Percentiles rank a stretch among this genome's conserved stretches.
Evolutionary conservation across 139 green algal genomes (phyloP).

Genomic region (Astrephomene gubernaculifera): DNA sequence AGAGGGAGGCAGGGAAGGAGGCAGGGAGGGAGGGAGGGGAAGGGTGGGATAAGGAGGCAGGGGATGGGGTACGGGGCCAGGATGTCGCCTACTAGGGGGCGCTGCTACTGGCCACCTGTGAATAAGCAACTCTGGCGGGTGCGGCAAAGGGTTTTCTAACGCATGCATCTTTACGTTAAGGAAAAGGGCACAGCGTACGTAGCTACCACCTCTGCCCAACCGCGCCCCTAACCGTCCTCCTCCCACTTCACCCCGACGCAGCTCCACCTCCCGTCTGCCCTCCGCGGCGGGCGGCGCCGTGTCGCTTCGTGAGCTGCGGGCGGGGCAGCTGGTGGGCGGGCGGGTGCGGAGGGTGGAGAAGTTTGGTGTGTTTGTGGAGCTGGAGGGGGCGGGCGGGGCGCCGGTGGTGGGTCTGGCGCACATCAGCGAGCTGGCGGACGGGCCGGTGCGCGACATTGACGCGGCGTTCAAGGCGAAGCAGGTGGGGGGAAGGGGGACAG

Average conservation of each 20-base stretch:
- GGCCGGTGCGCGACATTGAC: conserved; percentile 68
- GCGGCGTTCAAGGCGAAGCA: conserved; percentile 42
- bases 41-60: no score
- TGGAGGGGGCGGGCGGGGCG: conserved; percentile 44
- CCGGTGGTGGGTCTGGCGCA: conserved; percentile 79
- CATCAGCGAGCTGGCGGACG: conserved; percentile 84
- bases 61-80: no score
- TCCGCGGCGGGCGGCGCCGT: background rate
- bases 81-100: no score
- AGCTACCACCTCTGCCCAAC: background rate
- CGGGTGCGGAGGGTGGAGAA: conserved; percentile 75
- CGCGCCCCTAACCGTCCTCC: background rate
- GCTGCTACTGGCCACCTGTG: no score
- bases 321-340: conserved; percentile 57
- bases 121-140: no score
- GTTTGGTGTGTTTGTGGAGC: conserved; percentile 92
- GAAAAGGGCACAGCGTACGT: no score
- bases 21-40: no score
- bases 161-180: no score
- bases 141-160: no score
- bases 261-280: background rate
- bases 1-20: no score
- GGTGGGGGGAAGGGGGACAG: conserved; percentile 5
- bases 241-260: no score
- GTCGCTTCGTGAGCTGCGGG: conserved; percentile 57